These are phyloP conservation scores for Furcasterigmium furcatum DNA, from an alignment of 2,329 filamentous ascomycete species.

Conservation along the genomic window DNA sequence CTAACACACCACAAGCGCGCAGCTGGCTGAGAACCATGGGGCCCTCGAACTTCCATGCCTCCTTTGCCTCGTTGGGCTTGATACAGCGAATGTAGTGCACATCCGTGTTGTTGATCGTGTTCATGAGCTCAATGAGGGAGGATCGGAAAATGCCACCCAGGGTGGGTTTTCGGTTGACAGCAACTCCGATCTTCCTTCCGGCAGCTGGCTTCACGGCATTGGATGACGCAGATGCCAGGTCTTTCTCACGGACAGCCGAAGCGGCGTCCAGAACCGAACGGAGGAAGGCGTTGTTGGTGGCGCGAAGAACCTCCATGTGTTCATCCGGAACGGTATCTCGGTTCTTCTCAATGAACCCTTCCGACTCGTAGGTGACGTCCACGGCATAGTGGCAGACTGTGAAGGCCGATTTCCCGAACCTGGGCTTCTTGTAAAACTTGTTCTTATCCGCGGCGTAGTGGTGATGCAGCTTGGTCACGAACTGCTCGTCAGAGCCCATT, in stretches of 20 bases:
- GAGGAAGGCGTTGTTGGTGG: conserved; percentile 82
- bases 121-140: conserved; percentile 96
- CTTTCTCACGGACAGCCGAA: conserved; percentile 85
- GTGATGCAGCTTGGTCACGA: conserved; percentile 92
- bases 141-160: conserved; percentile 98
- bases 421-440: conserved; percentile 97
- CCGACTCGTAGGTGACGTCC: conserved; percentile 97
- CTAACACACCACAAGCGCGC: conserved; percentile 95
- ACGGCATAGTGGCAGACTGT: conserved; percentile 98
- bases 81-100: conserved; percentile 99
- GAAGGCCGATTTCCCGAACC: conserved; percentile 96
- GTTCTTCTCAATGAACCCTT: conserved; percentile 99
- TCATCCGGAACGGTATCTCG: conserved; percentile 97
- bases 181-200: conserved; percentile 84
- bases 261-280: conserved; percentile 82
- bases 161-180: conserved; percentile 93
- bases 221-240: conserved; percentile 60
- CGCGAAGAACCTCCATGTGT: conserved; percentile 88
- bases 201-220: conserved; percentile 76
- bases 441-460: conserved; percentile 90
- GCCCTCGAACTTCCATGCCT: conserved; percentile 95
- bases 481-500: conserved; percentile 96
- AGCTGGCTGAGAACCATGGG: conserved; percentile 98
- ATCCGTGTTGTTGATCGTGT: conserved; percentile 95
- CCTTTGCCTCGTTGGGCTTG: conserved; percentile 97